These are phyloP conservation scores for Gloeopeniophorella convolvens DNA, from an alignment of 768 basidiomycete genomes.

Conservation along the genomic window DNA sequence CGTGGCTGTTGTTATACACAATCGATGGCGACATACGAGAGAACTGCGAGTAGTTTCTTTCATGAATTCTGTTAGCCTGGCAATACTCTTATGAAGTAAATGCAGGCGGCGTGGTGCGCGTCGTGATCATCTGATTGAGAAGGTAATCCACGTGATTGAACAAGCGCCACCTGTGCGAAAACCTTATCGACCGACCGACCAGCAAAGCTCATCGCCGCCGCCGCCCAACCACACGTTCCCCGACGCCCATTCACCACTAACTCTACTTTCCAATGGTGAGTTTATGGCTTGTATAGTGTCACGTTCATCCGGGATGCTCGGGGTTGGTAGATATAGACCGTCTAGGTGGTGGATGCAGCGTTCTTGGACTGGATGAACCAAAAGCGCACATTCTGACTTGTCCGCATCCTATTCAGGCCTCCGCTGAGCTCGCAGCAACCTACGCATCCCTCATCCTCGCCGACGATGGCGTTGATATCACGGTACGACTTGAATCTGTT, in stretches of 20 bases:
- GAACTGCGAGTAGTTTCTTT: no score
- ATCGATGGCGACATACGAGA: no score
- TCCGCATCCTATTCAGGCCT: constrained; percentile 32
- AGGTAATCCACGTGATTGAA: background rate
- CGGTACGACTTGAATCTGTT: constrained; percentile 54
- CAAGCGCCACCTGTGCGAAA: background rate
- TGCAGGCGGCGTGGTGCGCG: no score
- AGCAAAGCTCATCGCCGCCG: no score
- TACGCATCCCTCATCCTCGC: constrained; percentile 99
- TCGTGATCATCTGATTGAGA: background rate
- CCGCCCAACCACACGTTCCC: background rate
- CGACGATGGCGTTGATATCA: constrained; percentile 96
- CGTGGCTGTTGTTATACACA: no score
- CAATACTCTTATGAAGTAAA: no score
- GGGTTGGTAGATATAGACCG: background rate
- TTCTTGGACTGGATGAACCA: background rate
- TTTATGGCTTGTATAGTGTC: background rate
- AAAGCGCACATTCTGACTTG: background rate
- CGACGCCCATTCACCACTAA: background rate
- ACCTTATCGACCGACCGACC: background rate
- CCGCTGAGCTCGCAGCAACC: constrained; percentile 81
- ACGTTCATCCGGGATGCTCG: no score
- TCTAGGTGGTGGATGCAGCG: constrained; percentile 6
- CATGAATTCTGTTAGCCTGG: no score
- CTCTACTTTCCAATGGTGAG: constrained; percentile 3